phyloP scores from a whole-genome alignment of 495 filamentous ascomycete species.

The Penicillium angulare region DNA sequence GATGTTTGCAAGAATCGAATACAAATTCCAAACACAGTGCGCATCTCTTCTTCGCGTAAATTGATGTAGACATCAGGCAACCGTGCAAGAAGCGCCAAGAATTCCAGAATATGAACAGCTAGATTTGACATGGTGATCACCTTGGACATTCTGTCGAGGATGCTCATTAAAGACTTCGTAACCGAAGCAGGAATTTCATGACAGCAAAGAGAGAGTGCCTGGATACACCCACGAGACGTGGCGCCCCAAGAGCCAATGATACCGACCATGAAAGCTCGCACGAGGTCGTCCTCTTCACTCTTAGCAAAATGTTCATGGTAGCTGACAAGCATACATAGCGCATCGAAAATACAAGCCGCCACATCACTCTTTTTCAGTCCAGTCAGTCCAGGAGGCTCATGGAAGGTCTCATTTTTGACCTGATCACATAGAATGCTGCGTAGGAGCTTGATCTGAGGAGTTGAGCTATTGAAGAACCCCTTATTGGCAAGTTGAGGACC shows the following conservation, averaged over 20 bases:
- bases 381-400: constrained; percentile 69
- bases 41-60: constrained; percentile 82
- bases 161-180: constrained; percentile 74
- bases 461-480: constrained; percentile 71
- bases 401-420: constrained; percentile 68
- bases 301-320: constrained; percentile 85
- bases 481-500: constrained; percentile 86
- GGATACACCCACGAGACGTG: constrained; percentile 86
- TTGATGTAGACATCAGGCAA: constrained; percentile 82
- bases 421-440: constrained; percentile 77
- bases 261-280: constrained; percentile 78
- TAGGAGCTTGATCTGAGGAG: constrained; percentile 71
- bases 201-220: constrained; percentile 89
- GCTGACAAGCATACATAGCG: constrained; percentile 77
- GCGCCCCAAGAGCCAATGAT: constrained; percentile 78
- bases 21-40: constrained; percentile 90
- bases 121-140: constrained; percentile 90
- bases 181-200: constrained; percentile 85
- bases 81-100: constrained; percentile 81
- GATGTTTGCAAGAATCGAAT: constrained; percentile 84
- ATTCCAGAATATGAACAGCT: constrained; percentile 92
- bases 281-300: constrained; percentile 82
- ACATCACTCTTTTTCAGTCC: constrained; percentile 86
- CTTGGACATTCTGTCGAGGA: constrained; percentile 88
- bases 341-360: constrained; percentile 81